Base-by-base conservation (phyloP, 225 moss, liverwort and hornwort species). In the Straminergon stramineum region DNA sequence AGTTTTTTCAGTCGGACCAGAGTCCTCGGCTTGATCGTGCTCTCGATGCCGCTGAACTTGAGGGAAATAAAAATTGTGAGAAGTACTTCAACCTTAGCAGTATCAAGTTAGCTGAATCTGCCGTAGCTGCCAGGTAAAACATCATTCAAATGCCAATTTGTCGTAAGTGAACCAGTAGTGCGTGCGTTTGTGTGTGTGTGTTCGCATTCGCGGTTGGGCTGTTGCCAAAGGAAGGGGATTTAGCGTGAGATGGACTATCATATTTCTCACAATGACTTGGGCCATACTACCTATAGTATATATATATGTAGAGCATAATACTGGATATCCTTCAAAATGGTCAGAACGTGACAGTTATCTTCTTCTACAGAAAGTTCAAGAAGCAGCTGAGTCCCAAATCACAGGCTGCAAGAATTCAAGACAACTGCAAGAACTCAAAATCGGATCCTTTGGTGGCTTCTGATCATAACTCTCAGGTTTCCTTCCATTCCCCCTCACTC, bases 41-140 rank as follows among this genome's bases (percentile, higher is more conserved):
- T 82, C 64, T 88, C 6, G 34, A 79, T 73, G 52, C 81, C 66
- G 53, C 58, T 84, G 57, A 88, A 61, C 48, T 24, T 51, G 80
- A 77, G 61, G 53, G 21, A 90, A 71, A 73, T 18, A 82, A 73
- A 86, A 32, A 61, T 87, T 28, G 17, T 80, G 89, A 89, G n/a
- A 84, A 91, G 60, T 94, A 92, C 75, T 83, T 90, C 39, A 87
- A 88, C 78, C 88, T 90, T 69, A 88, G 90, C 86, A 88, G 85
- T 70, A 84, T 88, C 53, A 80, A n/a, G 26, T 28, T 77, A 53
- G 51, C n/a, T 71, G 82, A 87, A 86, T 66, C 73, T 78, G 60
- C 52, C 12, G 35, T 65, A 12, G 58, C 41, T 88, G 6, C 73
- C 63, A 83, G 86, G 85, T 92, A 86, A 90, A 85, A 52, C 66